phyloP scores from a whole-genome alignment of 495 filamentous ascomycete genomes.

The Apodospora peruviana region DNA sequence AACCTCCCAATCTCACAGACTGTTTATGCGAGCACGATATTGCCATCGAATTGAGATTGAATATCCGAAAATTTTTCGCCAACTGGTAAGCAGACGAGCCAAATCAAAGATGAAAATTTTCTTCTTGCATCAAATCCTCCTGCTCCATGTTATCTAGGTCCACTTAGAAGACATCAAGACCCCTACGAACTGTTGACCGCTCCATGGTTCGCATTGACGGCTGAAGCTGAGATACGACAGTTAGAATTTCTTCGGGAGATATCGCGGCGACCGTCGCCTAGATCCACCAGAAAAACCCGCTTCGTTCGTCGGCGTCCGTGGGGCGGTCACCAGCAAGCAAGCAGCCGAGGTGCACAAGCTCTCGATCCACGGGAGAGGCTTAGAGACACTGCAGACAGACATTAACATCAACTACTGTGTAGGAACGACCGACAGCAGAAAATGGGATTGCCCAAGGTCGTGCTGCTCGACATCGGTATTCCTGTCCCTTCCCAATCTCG shows the following conservation, averaged over 20 bases:
- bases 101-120: neutral
- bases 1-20: neutral
- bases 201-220: constrained; percentile 14
- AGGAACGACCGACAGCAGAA: neutral
- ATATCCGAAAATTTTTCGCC: constrained; percentile 10
- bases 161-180: neutral
- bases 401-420: neutral
- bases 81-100: neutral
- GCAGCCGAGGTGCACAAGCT: no score
- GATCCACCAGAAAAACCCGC: no score
- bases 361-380: no score
- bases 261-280: neutral
- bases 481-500: constrained; percentile 4
- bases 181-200: constrained; percentile 21
- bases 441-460: constrained; percentile 25
- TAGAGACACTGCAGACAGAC: neutral
- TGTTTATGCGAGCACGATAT: constrained; percentile 19
- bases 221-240: neutral
- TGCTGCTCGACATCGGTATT: constrained; percentile 49
- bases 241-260: neutral
- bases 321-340: no score
- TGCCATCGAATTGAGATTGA: constrained; percentile 9
- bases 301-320: no score
- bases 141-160: constrained; percentile 3
- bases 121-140: no score